These are phyloP conservation scores for Botrytis sinoallii DNA, from an alignment of 2,329 filamentous ascomycete species.

Conservation along the genomic window DNA sequence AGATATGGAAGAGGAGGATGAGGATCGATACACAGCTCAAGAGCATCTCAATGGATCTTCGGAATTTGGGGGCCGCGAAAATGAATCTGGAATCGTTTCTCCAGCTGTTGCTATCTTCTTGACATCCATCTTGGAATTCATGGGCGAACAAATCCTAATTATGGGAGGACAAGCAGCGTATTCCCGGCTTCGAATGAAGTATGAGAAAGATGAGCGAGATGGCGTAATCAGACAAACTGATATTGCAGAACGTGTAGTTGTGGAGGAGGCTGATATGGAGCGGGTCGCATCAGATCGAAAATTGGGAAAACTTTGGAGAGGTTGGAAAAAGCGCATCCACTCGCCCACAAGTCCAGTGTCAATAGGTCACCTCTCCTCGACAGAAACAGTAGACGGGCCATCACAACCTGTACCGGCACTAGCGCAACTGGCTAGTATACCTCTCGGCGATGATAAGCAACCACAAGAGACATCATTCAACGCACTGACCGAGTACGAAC, in stretches of 20 bases:
- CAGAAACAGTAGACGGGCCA: conserved; percentile 42
- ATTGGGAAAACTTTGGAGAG: conserved; percentile 85
- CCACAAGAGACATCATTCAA: conserved; percentile 26
- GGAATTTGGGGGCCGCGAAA: conserved; percentile 47
- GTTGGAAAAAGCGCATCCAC: conserved; percentile 86
- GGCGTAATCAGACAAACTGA: conserved; percentile 46
- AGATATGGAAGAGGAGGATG: conserved; percentile 96
- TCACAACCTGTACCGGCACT: conserved; percentile 25
- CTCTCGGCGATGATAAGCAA: conserved; percentile 30
- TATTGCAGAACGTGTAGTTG: conserved; percentile 65
- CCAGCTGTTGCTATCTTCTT: conserved; percentile 94
- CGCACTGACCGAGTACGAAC: conserved; percentile 30
- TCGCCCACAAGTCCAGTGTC: conserved; percentile 50
- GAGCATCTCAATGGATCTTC: conserved; percentile 64
- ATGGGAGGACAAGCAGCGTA: conserved; percentile 82
- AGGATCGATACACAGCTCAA: conserved; percentile 81
- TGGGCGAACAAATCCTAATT: conserved; percentile 88
- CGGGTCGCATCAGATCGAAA: conserved; percentile 86
- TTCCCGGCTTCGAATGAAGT: conserved; percentile 58
- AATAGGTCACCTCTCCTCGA: conserved; percentile 48
- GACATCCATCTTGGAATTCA: conserved; percentile 88
- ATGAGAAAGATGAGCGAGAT: conserved; percentile 58
- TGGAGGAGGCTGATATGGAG: conserved; percentile 90
- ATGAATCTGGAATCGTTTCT: conserved; percentile 65
- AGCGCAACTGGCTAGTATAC: conserved; percentile 41